Base-by-base conservation (phyloP, 1,284 basidiomycete species). In the Cerioporus squamosus region DNA sequence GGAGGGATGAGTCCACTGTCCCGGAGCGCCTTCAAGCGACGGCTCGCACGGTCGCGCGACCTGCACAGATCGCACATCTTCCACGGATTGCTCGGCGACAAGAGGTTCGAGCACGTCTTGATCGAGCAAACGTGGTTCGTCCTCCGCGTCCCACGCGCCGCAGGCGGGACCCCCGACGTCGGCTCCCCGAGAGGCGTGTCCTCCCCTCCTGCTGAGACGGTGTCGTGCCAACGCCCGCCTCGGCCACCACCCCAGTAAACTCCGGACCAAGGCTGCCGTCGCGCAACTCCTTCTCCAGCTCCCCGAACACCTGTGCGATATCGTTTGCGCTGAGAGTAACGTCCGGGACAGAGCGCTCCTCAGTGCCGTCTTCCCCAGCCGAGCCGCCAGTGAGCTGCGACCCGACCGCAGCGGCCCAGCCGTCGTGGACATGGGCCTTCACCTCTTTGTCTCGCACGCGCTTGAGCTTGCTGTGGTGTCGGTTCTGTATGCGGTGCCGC, bases 381-480 rank as follows among this genome's bases (percentile, higher is more conserved):
- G 44, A 26, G 44, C 52, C 39, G 4, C 50, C 33, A 15, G 39
- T 40, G 8, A 38, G 44, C 17, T 43, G 55, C 50, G 56, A 23
- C 4, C 49, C 64, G 39, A 66, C 55, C 42, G 66, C 53, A 39
- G 68, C 53, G 52, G 67, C 55, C 73, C 74, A 70, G 3, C 58
- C 66, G 20, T 68, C 67, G 44, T 70, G 58, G 3, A 68, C 71
- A 7, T 68, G 64, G 6, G 72, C 74, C 63, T 81, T 81, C 12
- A 69, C 70, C 51, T 75, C 75, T 61, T 78, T 80, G 65, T 82
- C 81, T 36, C 80, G 69, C 6, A 77, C 75, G 7, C 81, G 75
- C 67, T 84, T 84, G 53, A 84, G 73, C 61, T 79, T 77, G 62
- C 79, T 80, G 59, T 84, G 82, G 59, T 79, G 76, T 44, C 82